Evolutionary conservation across 768 basidiomycete species (phyloP).

Genomic region (Cytidiella melzeri): DNA sequence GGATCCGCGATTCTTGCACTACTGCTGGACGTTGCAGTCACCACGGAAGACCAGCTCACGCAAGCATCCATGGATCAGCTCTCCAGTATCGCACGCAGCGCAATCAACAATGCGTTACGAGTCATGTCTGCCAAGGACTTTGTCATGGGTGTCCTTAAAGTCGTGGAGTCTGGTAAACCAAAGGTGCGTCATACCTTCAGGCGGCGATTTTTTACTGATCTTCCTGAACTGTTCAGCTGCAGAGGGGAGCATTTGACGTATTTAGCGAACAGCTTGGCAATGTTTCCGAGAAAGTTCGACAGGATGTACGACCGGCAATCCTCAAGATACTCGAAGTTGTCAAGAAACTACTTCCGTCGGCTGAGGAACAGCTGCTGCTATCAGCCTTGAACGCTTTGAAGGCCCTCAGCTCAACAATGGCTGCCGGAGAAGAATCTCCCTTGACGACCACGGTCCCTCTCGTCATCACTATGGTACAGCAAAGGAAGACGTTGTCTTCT

Average conservation of each 20-base stretch:
- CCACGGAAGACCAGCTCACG: slow-evolving; percentile 4
- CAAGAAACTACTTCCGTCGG: slow-evolving; percentile 39
- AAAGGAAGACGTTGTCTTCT: slow-evolving; percentile 29
- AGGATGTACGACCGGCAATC: slow-evolving; percentile 42
- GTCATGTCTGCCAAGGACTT: slow-evolving; percentile 72
- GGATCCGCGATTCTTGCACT: slow-evolving; percentile 42
- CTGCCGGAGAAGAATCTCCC: slow-evolving; percentile 59
- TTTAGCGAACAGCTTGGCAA: slow-evolving; percentile 59
- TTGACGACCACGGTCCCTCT: slow-evolving; percentile 56
- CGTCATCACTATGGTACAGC: slow-evolving; percentile 44
- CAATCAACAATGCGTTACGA: slow-evolving; percentile 48
- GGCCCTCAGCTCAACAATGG: slow-evolving; percentile 50
- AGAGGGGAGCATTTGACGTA: slow-evolving; percentile 63
- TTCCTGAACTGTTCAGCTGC: slow-evolving; percentile 39
- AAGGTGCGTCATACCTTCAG: slow-evolving; percentile 35
- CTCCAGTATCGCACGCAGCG: slow-evolving; percentile 38
- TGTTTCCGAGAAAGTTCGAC: slow-evolving; percentile 51
- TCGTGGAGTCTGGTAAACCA: slow-evolving; percentile 42
- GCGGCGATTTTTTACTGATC: slow-evolving; percentile 4
- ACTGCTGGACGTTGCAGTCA: slow-evolving; percentile 15
- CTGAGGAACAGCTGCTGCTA: slow-evolving; percentile 33
- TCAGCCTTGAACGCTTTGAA: slow-evolving; percentile 57
- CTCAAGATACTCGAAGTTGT: slow-evolving; percentile 47
- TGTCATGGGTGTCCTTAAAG: slow-evolving; percentile 45
- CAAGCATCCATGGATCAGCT: slow-evolving; percentile 31